phyloP scores from a whole-genome alignment of 2,329 filamentous ascomycete genomes.

The Myriosclerotinia scirpicola region DNA sequence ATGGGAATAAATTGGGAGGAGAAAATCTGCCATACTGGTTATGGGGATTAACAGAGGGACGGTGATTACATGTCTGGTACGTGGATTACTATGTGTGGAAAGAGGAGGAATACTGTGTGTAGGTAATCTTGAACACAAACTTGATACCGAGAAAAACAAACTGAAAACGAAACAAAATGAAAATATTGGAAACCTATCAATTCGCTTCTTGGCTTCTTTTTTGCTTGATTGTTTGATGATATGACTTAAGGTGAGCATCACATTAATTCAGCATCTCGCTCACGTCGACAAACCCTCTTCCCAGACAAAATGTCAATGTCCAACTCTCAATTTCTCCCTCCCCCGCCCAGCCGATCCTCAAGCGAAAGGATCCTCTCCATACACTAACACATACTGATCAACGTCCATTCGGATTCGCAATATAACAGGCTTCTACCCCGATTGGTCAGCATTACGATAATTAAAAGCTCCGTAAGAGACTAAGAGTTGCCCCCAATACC shows the following conservation, averaged over 20 bases:
- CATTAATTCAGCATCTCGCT: not conserved
- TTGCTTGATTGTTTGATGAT: not conserved
- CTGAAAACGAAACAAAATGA: conserved; percentile 3
- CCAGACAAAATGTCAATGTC: not conserved
- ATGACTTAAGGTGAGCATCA: not conserved
- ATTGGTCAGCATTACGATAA: conserved; percentile 12
- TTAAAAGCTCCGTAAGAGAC: not conserved
- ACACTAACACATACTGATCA: not conserved
- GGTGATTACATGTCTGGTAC: conserved; percentile 14
- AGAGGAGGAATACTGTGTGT: conserved; percentile 10
- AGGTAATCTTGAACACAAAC: conserved; percentile 15
- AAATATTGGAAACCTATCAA: conserved; percentile 1
- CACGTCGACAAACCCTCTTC: not conserved
- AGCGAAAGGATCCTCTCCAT: conserved; percentile 5
- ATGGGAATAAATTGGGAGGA: not conserved
- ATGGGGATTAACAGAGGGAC: not conserved
- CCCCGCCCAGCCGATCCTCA: conserved; percentile 4
- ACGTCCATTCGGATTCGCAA: not conserved
- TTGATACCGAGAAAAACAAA: conserved; percentile 15
- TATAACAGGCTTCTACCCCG: not conserved
- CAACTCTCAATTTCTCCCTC: conserved; percentile 1
- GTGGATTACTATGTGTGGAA: conserved; percentile 6
- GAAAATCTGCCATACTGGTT: conserved; percentile 14
- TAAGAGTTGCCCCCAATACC: not conserved
- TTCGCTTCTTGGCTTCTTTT: not conserved